These are phyloP conservation scores for Agrostemma githago DNA, from an alignment of 148 eudicot species.

Conservation along the genomic window DNA sequence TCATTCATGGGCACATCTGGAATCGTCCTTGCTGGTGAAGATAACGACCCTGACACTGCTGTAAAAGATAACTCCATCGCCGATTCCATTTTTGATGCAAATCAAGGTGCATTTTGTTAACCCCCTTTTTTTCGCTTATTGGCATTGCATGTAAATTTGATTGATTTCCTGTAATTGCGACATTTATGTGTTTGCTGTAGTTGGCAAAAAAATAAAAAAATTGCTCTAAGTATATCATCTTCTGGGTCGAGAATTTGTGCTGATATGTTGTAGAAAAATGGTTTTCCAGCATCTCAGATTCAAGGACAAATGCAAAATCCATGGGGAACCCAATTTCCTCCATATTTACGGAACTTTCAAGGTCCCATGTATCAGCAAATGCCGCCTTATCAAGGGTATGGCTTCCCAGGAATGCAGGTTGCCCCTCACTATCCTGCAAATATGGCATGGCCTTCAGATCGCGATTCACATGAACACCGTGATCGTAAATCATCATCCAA, in stretches of 20 bases:
- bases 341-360: slow-evolving; percentile 50
- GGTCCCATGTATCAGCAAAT: slow-evolving; percentile 55
- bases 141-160: too few relatives aligned
- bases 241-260: background rate
- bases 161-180: too few relatives aligned
- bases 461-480: slow-evolving; percentile 30
- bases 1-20: slow-evolving; percentile 60
- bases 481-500: slow-evolving; percentile 37
- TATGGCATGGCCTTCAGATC: slow-evolving; percentile 36
- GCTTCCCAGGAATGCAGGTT: slow-evolving; percentile 54
- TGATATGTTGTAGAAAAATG: slow-evolving; percentile 33
- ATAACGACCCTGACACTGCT: slow-evolving; percentile 43
- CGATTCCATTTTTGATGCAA: slow-evolving; percentile 17
- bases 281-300: slow-evolving; percentile 29
- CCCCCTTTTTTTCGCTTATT: background rate
- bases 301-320: slow-evolving; percentile 42
- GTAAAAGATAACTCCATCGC: slow-evolving; percentile 34
- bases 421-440: slow-evolving; percentile 49
- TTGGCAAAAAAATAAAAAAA: too few relatives aligned
- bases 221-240: background rate
- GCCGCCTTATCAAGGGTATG: slow-evolving; percentile 64
- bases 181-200: too few relatives aligned
- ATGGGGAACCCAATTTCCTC: slow-evolving; percentile 53
- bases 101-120: slow-evolving; percentile 34
- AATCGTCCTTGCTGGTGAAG: slow-evolving; percentile 55